Conservation (phyloP, 1,139 yeast genomes). For the Candida sp. region DNA sequence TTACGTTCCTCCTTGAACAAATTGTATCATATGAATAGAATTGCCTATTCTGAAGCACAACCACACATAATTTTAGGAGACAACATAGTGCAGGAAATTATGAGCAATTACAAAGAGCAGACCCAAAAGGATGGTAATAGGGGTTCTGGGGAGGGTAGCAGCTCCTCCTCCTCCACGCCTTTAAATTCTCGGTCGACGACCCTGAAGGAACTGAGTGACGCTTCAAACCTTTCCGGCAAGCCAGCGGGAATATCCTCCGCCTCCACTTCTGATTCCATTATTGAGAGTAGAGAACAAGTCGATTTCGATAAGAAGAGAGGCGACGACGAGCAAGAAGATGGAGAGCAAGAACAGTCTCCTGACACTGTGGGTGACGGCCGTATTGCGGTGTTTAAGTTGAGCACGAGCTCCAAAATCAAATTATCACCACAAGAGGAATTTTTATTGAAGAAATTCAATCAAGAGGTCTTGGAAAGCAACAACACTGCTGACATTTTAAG, state of each 20-base stretch:
- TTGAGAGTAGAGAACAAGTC: not conserved
- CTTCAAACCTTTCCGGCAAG: not conserved
- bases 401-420: slow-evolving; percentile 15
- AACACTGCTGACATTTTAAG: slow-evolving; percentile 11
- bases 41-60: slow-evolving; percentile 13
- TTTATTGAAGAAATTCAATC: slow-evolving; percentile 15
- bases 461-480: slow-evolving; percentile 14
- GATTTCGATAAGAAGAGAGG: not conserved
- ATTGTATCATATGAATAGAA: slow-evolving; percentile 13
- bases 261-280: too few relatives aligned
- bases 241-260: not conserved
- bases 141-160: not conserved
- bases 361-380: not conserved
- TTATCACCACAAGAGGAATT: slow-evolving; percentile 12
- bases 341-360: slow-evolving; percentile 1
- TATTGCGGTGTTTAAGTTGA: slow-evolving; percentile 6
- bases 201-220: slow-evolving; percentile 2
- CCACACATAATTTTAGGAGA: slow-evolving; percentile 12
- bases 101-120: slow-evolving; percentile 5
- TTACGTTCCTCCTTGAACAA: slow-evolving; percentile 13
- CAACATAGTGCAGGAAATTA: slow-evolving; percentile 10
- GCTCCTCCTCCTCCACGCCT: slow-evolving; percentile 3
- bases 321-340: slow-evolving; percentile 1
- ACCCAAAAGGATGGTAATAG: not conserved
- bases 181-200: slow-evolving; percentile 3